Base-by-base conservation (phyloP, 129 eudicot genomes). In the Ambrosia artemisiifolia region DNA sequence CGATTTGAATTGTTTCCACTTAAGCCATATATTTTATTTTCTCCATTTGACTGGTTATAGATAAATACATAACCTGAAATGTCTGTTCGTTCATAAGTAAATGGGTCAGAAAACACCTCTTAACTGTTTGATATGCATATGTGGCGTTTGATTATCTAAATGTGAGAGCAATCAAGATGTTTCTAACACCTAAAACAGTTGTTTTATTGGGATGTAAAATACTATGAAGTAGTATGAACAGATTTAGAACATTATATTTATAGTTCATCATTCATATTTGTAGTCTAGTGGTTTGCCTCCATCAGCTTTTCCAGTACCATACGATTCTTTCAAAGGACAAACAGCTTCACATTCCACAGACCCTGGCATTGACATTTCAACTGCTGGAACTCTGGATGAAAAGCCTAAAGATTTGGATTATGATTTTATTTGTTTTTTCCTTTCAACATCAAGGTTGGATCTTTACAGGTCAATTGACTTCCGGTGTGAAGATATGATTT, bases 401-500 rank as follows among this genome's bases (percentile, higher is more conserved):
- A 83, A 83, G 76, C 70, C 73, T 42, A 73, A 79, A 74, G 82
- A 89, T 71, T 79, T 94, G 89, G 98, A 90, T 63, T 94, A 90
- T 70, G 91, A 94, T n/a, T 94, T 87, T 70, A n/a, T 36, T 28
- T 94, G 98, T 72, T 90, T 87, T 75, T 90, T 94, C 80, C 88
- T 94, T 62, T 83, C 98, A 71, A 90, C 82, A 71, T 86, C 84
- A 67, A 87, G 98, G 76, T 63, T 86, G 63, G 96, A 94, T 74
- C 90, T 94, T 47, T 94, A 94, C 42, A 84, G 90, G 78, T 84
- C 96, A 77, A 87, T 94, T 67, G 98, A 94, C 79, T 83, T 84
- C 50, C 88, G 98, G 34, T 94, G 98, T 81, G 98, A 94, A 84
- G 96, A 90, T 80, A 94, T 94, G 98, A 82, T 90, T 82, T 87